A percentile compares a stretch with the other conserved stretches of the same genome.
Evolutionary conservation across 768 basidiomycete species (phyloP).

Genomic region (Lactifluus pinguis): DNA sequence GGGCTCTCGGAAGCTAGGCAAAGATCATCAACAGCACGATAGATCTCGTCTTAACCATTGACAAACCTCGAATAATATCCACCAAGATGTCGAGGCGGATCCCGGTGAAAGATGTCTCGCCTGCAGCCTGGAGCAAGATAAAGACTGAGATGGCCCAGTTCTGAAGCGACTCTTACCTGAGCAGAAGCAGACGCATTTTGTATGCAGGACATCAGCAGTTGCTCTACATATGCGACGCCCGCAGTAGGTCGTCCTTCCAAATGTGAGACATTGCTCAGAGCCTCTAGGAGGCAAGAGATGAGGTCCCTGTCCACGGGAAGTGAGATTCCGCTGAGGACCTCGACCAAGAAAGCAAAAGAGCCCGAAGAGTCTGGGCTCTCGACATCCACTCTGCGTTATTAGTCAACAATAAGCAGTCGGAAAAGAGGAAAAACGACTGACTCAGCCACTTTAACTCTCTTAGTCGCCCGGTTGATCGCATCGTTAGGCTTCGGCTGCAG

Average conservation of each 20-base stretch:
- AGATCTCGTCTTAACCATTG: neutral
- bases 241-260: conserved; percentile 43
- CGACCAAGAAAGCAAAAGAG: conserved; percentile 51
- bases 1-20: conserved; percentile 75
- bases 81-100: conserved; percentile 81
- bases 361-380: conserved; percentile 18
- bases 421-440: conserved; percentile 24
- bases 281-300: conserved; percentile 61
- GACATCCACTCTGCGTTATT: neutral
- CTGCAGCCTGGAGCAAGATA: conserved; percentile 35
- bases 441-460: conserved; percentile 56
- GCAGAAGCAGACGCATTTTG: conserved; percentile 54
- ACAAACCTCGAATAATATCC: conserved; percentile 71
- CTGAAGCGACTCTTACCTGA: conserved; percentile 32
- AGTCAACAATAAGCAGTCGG: neutral
- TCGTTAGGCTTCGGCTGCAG: conserved; percentile 40
- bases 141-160: neutral
- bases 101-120: conserved; percentile 43
- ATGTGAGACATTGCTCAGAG: conserved; percentile 56
- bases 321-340: conserved; percentile 55
- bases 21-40: neutral
- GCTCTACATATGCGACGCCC: conserved; percentile 73
- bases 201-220: conserved; percentile 75
- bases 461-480: conserved; percentile 42
- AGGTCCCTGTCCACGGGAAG: conserved; percentile 66